Evolutionary conservation across 805 yeast species (phyloP).

Genomic region (Metschnikowia koreensis): DNA sequence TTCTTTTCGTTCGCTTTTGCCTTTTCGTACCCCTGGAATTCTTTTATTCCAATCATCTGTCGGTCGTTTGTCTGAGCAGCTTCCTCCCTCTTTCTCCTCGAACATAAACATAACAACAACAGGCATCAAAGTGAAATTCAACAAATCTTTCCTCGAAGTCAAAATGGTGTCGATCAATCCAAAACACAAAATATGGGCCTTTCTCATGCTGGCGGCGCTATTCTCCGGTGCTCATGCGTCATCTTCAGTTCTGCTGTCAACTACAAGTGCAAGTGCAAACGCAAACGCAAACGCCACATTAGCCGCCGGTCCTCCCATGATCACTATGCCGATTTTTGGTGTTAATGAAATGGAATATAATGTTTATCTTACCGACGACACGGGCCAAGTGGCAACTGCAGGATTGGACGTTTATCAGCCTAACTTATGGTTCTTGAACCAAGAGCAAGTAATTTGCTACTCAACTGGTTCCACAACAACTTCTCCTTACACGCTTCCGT

Average conservation of each 20-base stretch:
- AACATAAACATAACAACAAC: not conserved
- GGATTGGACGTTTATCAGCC: constrained; percentile 38
- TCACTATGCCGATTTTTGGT: constrained; percentile 16
- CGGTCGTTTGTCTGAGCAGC: not conserved
- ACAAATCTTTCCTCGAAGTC: too few relatives aligned
- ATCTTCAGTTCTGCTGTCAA: not conserved
- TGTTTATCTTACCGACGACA: constrained; percentile 13
- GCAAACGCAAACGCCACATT: not conserved
- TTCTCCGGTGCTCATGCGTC: not conserved
- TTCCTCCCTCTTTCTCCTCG: too few relatives aligned
- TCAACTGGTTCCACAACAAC: constrained; percentile 11
- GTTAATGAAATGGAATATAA: constrained; percentile 19
- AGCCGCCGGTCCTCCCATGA: not conserved
- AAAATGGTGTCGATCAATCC: not conserved
- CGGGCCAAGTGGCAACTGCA: constrained; percentile 17
- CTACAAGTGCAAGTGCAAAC: not conserved
- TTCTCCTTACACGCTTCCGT: too few relatives aligned
- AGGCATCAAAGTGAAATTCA: not conserved
- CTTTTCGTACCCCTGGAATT: too few relatives aligned
- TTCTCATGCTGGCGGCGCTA: not conserved
- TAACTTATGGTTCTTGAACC: constrained; percentile 38
- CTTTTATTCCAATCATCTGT: not conserved
- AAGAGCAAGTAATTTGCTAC: constrained; percentile 26
- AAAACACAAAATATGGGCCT: not conserved
- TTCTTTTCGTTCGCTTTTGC: too few relatives aligned